Conservation (phyloP, 1,284 basidiomycete genomes). For the Mycosarcoma maydis region DNA sequence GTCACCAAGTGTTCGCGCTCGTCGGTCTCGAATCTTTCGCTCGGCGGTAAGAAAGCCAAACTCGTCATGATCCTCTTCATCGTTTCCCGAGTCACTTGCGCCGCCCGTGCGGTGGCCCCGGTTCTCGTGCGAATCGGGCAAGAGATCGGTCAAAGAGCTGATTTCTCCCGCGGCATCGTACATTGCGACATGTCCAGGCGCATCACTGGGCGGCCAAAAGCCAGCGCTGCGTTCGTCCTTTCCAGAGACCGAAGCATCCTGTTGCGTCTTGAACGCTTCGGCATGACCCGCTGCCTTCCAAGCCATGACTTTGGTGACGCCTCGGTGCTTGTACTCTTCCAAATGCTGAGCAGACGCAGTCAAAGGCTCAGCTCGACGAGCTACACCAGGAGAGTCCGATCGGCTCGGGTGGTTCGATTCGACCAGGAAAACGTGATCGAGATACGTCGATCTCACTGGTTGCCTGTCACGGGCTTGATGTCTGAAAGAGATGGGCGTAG, state of each 20-base stretch:
- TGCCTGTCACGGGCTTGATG: neutral
- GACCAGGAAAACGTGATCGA: constrained; percentile 18
- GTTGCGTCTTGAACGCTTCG: neutral
- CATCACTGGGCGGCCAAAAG: constrained; percentile 17
- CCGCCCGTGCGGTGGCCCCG: too few relatives aligned
- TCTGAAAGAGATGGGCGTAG: constrained; percentile 17
- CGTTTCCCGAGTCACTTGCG: neutral
- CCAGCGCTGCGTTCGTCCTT: constrained; percentile 2
- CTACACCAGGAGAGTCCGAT: constrained; percentile 24
- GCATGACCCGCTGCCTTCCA: constrained; percentile 39
- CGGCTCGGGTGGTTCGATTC: constrained; percentile 12
- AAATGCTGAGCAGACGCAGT: constrained; percentile 16
- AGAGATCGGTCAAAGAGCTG: too few relatives aligned
- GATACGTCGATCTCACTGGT: neutral
- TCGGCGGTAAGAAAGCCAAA: constrained; percentile 38
- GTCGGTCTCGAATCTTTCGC: constrained; percentile 8
- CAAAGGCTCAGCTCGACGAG: constrained; percentile 15
- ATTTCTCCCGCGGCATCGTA: too few relatives aligned
- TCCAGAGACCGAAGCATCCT: neutral
- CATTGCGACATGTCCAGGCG: neutral
- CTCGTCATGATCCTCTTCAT: constrained; percentile 20
- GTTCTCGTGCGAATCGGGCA: too few relatives aligned
- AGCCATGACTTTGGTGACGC: constrained; percentile 39
- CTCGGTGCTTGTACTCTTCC: constrained; percentile 23
- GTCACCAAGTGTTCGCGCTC: neutral